phyloP scores from a whole-genome alignment of 306 rosid species.

The Vachellia collinsii region DNA sequence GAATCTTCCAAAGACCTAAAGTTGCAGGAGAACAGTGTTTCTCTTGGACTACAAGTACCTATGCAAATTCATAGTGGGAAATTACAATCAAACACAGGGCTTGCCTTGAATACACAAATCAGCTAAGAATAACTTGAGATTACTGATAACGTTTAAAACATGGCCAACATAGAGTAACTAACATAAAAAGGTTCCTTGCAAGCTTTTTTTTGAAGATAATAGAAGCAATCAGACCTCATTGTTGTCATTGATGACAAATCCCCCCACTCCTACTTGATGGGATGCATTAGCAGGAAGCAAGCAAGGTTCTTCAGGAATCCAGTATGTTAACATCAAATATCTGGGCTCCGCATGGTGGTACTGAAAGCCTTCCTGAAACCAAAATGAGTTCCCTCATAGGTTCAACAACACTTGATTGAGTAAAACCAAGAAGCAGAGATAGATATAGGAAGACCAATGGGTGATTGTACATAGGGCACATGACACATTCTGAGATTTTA shows the following conservation, averaged over 20 bases:
- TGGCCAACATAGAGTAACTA: background rate
- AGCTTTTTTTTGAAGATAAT: background rate
- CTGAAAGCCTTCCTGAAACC: conserved; percentile 83
- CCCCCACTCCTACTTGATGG: conserved; percentile 96
- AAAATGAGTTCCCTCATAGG: conserved; percentile 40
- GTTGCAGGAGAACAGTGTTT: conserved; percentile 65
- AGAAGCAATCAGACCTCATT: conserved; percentile 65
- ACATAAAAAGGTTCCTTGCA: background rate
- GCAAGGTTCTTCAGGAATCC: conserved; percentile 95
- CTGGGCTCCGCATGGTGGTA: conserved; percentile 95
- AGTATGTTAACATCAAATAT: conserved; percentile 87
- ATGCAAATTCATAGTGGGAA: conserved; percentile 30
- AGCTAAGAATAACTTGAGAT: conserved; percentile 15
- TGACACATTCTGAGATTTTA: background rate
- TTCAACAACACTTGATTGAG: conserved; percentile 3
- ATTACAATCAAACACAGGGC: background rate
- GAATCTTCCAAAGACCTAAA: conserved; percentile 88
- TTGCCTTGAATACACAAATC: conserved; percentile 11
- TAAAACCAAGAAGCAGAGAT: background rate
- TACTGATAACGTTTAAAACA: background rate
- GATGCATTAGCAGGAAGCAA: conserved; percentile 96
- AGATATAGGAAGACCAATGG: background rate
- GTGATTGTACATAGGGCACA: background rate
- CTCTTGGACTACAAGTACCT: conserved; percentile 98
- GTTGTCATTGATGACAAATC: conserved; percentile 76